Percentiles rank a stretch among this genome's conserved stretches.
Conservation (phyloP, 495 filamentous ascomycete species). For the Podospora appendiculata region DNA sequence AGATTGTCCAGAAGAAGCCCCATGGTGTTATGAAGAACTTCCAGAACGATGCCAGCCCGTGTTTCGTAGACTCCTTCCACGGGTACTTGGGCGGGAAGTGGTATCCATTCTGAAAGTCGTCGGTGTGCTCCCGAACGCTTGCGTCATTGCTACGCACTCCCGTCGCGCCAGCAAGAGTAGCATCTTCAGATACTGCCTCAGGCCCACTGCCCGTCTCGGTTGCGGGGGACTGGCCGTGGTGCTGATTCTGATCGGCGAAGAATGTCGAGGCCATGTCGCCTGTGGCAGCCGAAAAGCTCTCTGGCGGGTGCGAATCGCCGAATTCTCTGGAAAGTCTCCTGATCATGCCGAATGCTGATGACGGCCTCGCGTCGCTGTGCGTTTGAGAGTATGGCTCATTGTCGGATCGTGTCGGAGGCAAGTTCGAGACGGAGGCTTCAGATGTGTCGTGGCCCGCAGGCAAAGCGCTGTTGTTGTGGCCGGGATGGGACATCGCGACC, state of each 20-base stretch:
- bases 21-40: constrained; percentile 51
- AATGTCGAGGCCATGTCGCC: constrained; percentile 27
- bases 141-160: background rate
- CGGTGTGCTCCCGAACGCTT: constrained; percentile 1
- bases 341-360: constrained; percentile 19
- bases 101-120: constrained; percentile 51
- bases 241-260: background rate
- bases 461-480: background rate
- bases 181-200: constrained; percentile 9
- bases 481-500: background rate
- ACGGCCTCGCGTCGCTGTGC: constrained; percentile 17
- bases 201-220: background rate
- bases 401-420: background rate
- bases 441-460: background rate
- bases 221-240: background rate
- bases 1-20: constrained; percentile 68
- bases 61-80: constrained; percentile 49
- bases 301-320: constrained; percentile 38
- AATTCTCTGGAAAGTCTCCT: constrained; percentile 39
- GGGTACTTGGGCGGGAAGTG: constrained; percentile 62
- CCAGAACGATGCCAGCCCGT: constrained; percentile 50
- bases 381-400: background rate
- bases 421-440: background rate
- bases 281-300: constrained; percentile 47
- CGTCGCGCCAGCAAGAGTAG: constrained; percentile 1